These are phyloP conservation scores for Phytopythium chamaehyphon DNA, from an alignment of 352 stramenopile genomes.

Conservation along the genomic window DNA sequence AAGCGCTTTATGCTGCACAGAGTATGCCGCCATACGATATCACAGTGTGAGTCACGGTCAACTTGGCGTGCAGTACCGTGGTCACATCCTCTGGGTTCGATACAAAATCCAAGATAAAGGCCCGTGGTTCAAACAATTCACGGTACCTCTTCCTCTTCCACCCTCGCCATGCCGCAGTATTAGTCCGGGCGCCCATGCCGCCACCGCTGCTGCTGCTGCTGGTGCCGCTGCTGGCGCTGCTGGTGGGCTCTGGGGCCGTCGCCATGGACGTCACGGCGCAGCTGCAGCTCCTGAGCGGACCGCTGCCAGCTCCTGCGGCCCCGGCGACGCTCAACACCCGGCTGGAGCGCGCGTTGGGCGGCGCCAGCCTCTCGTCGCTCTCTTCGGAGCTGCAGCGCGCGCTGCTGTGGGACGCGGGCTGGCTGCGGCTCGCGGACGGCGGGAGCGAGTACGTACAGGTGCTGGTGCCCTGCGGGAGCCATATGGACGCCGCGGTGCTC, in stretches of 20 bases:
- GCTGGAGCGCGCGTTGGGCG: conserved; percentile 3
- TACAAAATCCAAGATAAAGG: too few species aligned
- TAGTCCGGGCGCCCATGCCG: background rate
- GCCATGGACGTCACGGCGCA: conserved; percentile 5
- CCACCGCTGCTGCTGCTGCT: background rate
- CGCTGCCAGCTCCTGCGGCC: background rate
- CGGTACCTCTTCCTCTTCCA: too few species aligned
- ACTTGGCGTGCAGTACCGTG: too few species aligned
- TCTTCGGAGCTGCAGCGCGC: conserved; percentile 23
- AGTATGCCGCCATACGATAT: too few species aligned
- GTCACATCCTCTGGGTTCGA: too few species aligned
- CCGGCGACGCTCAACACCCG: conserved; percentile 10
- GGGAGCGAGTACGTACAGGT: conserved; percentile 25
- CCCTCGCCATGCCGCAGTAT: too few species aligned
- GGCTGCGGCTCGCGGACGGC: conserved; percentile 10
- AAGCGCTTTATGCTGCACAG: too few species aligned
- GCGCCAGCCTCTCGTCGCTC: conserved; percentile 14
- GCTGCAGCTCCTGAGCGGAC: background rate
- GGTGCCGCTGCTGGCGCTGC: background rate
- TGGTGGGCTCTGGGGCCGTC: background rate
- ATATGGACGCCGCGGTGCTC: conserved; percentile 42
- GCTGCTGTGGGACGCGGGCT: conserved; percentile 37
- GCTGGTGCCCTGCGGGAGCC: conserved; percentile 31
- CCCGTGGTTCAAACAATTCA: too few species aligned
- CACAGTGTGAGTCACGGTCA: too few species aligned